A percentile compares a stretch with the other conserved stretches of the same genome.
Evolutionary conservation across 495 filamentous ascomycete species (phyloP).

Genomic region (Penicillium atrosanguineum): DNA sequence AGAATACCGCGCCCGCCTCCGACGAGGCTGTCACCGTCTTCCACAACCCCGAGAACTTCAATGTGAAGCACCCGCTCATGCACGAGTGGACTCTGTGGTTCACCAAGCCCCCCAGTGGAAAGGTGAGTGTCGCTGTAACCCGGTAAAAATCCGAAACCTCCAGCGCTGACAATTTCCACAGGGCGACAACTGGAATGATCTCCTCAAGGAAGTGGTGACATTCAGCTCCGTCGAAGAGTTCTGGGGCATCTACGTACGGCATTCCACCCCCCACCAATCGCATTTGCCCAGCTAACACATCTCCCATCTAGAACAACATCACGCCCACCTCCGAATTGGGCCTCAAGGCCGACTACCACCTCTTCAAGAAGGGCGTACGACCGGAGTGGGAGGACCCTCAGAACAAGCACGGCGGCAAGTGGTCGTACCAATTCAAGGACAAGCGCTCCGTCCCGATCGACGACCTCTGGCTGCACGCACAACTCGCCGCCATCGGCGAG

Average conservation of each 20-base stretch:
- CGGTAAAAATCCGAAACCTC: background rate
- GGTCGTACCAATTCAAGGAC: slow-evolving; percentile 96
- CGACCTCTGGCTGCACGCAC: slow-evolving; percentile 93
- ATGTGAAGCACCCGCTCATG: slow-evolving; percentile 95
- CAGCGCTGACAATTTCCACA: slow-evolving; percentile 26
- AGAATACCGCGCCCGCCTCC: slow-evolving; percentile 39
- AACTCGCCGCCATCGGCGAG: slow-evolving; percentile 95
- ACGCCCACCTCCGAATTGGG: slow-evolving; percentile 90
- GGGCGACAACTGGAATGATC: slow-evolving; percentile 98
- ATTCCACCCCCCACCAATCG: background rate
- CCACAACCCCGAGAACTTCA: slow-evolving; percentile 97
- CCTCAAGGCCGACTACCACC: slow-evolving; percentile 97
- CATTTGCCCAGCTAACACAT: background rate
- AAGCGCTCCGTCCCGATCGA: slow-evolving; percentile 89
- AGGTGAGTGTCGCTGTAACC: slow-evolving; percentile 54
- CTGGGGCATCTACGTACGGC: slow-evolving; percentile 95
- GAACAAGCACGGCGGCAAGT: slow-evolving; percentile 99
- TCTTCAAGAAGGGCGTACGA: slow-evolving; percentile 96
- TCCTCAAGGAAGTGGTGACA: slow-evolving; percentile 96
- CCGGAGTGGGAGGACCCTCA: slow-evolving; percentile 98
- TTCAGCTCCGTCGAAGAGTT: slow-evolving; percentile 99
- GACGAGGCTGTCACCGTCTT: slow-evolving; percentile 75
- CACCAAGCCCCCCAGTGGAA: slow-evolving; percentile 96
- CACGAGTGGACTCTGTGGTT: slow-evolving; percentile 99
- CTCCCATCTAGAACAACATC: slow-evolving; percentile 85